Conservation (phyloP, 305 asterid genomes). For the Stenogyne calaminthoides region DNA sequence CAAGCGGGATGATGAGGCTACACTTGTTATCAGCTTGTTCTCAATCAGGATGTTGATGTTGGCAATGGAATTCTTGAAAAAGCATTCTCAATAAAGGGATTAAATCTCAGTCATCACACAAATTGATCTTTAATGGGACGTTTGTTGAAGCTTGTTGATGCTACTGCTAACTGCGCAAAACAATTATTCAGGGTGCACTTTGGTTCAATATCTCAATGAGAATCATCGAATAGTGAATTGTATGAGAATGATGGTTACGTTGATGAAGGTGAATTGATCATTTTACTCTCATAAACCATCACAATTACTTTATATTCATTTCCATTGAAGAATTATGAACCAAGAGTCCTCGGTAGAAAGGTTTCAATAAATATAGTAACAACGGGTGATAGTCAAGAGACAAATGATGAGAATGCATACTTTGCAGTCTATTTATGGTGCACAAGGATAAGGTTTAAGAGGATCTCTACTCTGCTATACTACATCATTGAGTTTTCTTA, state of each 20-base stretch:
- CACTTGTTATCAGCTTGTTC: background rate
- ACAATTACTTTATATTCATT: no score
- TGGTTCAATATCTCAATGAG: no score
- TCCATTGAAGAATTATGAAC: no score
- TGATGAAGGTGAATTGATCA: no score
- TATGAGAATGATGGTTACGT: no score
- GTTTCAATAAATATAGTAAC: background rate
- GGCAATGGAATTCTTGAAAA: background rate
- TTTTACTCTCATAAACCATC: no score
- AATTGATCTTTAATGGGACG: no score
- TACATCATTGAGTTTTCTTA: conserved; percentile 18
- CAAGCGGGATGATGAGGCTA: background rate
- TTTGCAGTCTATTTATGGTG: background rate
- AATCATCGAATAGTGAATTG: no score
- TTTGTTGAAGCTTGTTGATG: background rate
- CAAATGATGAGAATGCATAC: background rate
- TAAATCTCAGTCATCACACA: no score
- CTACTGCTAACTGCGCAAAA: background rate
- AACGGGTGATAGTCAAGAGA: background rate
- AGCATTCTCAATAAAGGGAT: background rate
- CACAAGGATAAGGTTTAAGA: conserved; percentile 4
- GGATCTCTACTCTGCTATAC: conserved; percentile 20
- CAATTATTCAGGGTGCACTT: background rate
- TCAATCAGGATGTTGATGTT: background rate
- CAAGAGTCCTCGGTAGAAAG: background rate